Evolutionary conservation across 2,329 filamentous ascomycete genomes (phyloP).

Genomic region (Aspergillus costaricaensis): DNA sequence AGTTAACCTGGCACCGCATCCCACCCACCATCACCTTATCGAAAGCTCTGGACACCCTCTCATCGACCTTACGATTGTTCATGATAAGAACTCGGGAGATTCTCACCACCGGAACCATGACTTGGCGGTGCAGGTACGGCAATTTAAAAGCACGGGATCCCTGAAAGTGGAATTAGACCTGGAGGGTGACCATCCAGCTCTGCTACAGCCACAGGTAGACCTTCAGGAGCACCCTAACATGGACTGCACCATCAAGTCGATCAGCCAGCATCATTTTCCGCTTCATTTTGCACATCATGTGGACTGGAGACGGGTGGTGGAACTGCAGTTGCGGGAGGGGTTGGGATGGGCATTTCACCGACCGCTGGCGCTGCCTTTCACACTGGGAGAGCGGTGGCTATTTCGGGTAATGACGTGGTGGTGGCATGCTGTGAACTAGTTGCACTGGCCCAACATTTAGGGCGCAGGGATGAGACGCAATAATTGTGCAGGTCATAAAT

Average conservation of each 20-base stretch:
- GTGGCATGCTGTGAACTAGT: slow-evolving; percentile 14
- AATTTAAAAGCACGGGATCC: slow-evolving; percentile 13
- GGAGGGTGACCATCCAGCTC: slow-evolving; percentile 13
- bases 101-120: slow-evolving; percentile 11
- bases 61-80: slow-evolving; percentile 16
- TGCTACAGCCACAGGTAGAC: slow-evolving; percentile 20
- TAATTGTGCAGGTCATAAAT: background rate
- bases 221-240: slow-evolving; percentile 20
- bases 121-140: slow-evolving; percentile 15
- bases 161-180: slow-evolving; percentile 19
- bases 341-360: slow-evolving; percentile 19
- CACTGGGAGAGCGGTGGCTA: slow-evolving; percentile 15
- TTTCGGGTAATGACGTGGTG: slow-evolving; percentile 19
- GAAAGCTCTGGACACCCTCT: slow-evolving; percentile 11
- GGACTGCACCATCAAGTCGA: slow-evolving; percentile 19
- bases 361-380: slow-evolving; percentile 18
- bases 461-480: background rate
- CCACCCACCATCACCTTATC: slow-evolving; percentile 8
- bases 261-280: slow-evolving; percentile 24
- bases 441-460: background rate
- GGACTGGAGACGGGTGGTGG: slow-evolving; percentile 20
- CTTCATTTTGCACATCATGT: slow-evolving; percentile 23
- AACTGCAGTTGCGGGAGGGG: slow-evolving; percentile 21
- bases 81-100: slow-evolving; percentile 6
- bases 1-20: slow-evolving; percentile 12